Evolutionary conservation across 139 green algal species (phyloP).

Genomic region (Deuterostichococcus epilithicus): DNA sequence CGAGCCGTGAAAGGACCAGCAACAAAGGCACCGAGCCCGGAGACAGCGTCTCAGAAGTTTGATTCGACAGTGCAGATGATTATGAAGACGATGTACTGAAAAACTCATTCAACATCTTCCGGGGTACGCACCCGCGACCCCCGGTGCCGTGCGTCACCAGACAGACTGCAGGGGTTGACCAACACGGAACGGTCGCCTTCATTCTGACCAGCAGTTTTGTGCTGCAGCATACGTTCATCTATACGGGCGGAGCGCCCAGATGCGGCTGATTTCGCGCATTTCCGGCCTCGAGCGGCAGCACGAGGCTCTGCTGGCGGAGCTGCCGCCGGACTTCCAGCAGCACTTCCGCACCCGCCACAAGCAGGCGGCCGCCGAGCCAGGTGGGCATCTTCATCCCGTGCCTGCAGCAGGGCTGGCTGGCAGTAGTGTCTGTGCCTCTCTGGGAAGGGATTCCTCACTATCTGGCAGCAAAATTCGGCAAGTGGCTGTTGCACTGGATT

Average conservation of each 20-base stretch:
- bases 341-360: background rate
- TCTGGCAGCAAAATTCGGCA: too few species aligned
- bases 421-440: too few species aligned
- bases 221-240: constrained; percentile 23
- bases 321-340: background rate
- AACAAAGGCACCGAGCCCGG: too few species aligned
- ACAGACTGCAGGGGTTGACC: background rate
- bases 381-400: too few species aligned
- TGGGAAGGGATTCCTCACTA: too few species aligned
- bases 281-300: constrained; percentile 5
- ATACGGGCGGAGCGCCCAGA: constrained; percentile 1
- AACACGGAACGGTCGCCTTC: background rate
- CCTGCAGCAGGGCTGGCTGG: too few species aligned
- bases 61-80: background rate
- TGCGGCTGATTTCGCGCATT: background rate
- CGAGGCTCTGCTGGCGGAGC: background rate
- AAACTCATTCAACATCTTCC: constrained; percentile 34
- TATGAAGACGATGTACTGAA: constrained; percentile 21
- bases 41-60: too few species aligned
- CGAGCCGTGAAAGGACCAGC: too few species aligned
- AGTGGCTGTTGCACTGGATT: too few species aligned
- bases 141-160: background rate
- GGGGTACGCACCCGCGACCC: background rate
- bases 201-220: background rate
- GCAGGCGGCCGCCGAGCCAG: background rate